Conservation (phyloP, 805 yeast genomes). For the Cyberlindnera americana region DNA sequence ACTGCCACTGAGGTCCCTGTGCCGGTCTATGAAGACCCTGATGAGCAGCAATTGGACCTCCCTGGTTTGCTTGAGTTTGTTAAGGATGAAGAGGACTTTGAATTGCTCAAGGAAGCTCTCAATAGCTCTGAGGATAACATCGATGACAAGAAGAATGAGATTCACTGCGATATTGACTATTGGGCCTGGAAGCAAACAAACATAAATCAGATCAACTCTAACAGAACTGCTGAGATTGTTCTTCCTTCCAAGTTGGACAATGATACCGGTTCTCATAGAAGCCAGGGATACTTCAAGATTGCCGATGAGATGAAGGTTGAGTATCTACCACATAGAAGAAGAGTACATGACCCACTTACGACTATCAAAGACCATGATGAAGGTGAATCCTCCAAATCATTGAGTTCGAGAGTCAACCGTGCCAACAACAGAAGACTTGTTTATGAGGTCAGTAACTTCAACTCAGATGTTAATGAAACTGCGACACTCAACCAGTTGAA, state of each 20-base stretch:
- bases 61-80: conserved; percentile 49
- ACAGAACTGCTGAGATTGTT: conserved; percentile 14
- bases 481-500: conserved; percentile 82
- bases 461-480: conserved; percentile 70
- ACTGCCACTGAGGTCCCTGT: conserved; percentile 42
- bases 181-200: conserved; percentile 67
- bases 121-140: conserved; percentile 1
- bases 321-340: conserved; percentile 80
- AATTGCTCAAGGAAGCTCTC: conserved; percentile 46
- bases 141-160: too few relatives aligned
- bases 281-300: conserved; percentile 71
- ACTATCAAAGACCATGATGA: conserved; percentile 68
- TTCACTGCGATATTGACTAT: conserved; percentile 34
- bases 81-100: conserved; percentile 73
- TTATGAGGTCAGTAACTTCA: conserved; percentile 82
- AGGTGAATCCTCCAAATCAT: conserved; percentile 40
- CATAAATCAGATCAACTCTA: conserved; percentile 8
- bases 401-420: conserved; percentile 80
- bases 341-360: conserved; percentile 61
- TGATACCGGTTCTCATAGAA: conserved; percentile 57
- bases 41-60: conserved; percentile 36
- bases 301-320: conserved; percentile 69
- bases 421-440: conserved; percentile 85
- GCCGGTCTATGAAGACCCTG: conserved; percentile 50
- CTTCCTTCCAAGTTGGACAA: conserved; percentile 34